A percentile compares a stretch with the other conserved stretches of the same genome.
Evolutionary conservation across 1,139 yeast species (phyloP).

Genomic region (Lodderomyces orthopsilosis): DNA sequence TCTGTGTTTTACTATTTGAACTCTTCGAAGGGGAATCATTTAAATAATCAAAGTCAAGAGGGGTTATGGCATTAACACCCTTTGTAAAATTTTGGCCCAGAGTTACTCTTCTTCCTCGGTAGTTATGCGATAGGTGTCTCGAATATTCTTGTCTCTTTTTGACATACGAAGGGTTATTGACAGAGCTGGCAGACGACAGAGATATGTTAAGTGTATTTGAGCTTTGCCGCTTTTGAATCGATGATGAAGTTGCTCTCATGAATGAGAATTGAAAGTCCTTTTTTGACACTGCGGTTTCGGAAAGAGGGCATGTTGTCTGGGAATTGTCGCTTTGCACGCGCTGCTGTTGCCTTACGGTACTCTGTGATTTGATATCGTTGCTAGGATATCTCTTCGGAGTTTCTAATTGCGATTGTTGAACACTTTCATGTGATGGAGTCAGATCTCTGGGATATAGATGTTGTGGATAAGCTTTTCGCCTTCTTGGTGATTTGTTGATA

Average conservation of each 20-base stretch:
- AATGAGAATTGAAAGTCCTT: conserved; percentile 28
- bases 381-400: conserved; percentile 9
- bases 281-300: conserved; percentile 11
- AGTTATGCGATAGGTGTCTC: conserved; percentile 17
- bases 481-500: conserved; percentile 21
- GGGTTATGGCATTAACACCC: not conserved
- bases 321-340: not conserved
- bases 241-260: conserved; percentile 39
- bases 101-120: conserved; percentile 17
- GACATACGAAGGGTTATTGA: conserved; percentile 7
- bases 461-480: conserved; percentile 22
- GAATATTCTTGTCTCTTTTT: conserved; percentile 19
- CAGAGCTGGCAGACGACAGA: conserved; percentile 8
- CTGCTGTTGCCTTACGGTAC: conserved; percentile 7
- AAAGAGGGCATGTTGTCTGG: conserved; percentile 5
- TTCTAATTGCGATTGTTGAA: not conserved
- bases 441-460: conserved; percentile 19
- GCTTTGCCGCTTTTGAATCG: conserved; percentile 25
- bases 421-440: not conserved
- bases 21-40: not conserved
- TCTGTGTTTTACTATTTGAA: not conserved
- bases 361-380: conserved; percentile 4
- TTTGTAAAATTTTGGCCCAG: conserved; percentile 8
- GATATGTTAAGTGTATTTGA: conserved; percentile 6
- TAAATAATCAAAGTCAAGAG: not conserved